Evolutionary conservation across 164 flowering plant species (phyloP), one percentile per base, ranked within the genome.

Genomic region (Magnolia kwangsiensis): DNA sequence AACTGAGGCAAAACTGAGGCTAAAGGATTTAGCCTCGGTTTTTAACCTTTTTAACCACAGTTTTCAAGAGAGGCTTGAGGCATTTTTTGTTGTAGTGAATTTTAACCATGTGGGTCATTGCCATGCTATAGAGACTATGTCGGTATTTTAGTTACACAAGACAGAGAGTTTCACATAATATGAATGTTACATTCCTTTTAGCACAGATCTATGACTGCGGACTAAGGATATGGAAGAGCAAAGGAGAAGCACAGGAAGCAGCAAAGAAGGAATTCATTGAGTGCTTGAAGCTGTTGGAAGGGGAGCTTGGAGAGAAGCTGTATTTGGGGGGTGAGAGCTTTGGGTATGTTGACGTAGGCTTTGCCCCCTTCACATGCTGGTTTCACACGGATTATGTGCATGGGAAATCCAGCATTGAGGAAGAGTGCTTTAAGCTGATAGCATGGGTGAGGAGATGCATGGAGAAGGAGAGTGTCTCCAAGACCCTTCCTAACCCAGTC

Each of bases 401-500:
- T 14, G 74, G 37, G 8, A 61, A 37, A 24, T 73, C 59, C 75
- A 73, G 49, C 20, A 31, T 73, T 18, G 75, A 58, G 20, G 49
- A 24, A 5, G 67, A 29, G 21, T 59, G 67, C 66, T 45, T 68
- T 19, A 72, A 72, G 64, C 29, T 55, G 11, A 58, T 59, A 50
- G 75, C 6, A 4, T 73, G 75, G 75, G 68, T 63, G 37, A 61
- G 13, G 19, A 24, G 67, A 27, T 73, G 75, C 55, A 73, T 27
- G 67, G 50, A 73, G 50, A 73, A 50, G 11, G 75, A 59, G 14
- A 73, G 75, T n/a, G 75, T 73, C 11, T 14, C 68, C 21, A 73
- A 73, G 45, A 31, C 50, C 50, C 66, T 73, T 27, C 75, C 50
- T 1, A 68, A 73, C 21, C 67, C 67, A 19, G 14, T 59, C 8